These are phyloP conservation scores for Schizosaccharomyces japonicus DNA, from an alignment of 805 yeast genomes.

Conservation along the genomic window DNA sequence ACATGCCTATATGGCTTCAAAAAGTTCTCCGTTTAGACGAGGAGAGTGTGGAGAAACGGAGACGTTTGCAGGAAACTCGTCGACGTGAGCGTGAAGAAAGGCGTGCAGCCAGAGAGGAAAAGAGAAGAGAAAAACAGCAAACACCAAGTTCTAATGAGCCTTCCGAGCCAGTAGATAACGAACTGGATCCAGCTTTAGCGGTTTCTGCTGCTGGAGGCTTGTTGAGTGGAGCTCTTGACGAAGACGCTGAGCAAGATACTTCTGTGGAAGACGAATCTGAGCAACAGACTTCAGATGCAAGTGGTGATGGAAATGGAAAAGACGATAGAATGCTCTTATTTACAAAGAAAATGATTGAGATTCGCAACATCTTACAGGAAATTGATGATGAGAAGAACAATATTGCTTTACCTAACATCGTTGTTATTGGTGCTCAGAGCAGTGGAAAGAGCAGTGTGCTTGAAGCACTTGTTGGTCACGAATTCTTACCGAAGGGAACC, in stretches of 20 bases:
- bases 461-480: conserved; percentile 80
- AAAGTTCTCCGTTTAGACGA: not conserved
- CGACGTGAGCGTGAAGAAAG: too few relatives aligned
- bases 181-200: not conserved
- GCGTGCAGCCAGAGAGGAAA: not conserved
- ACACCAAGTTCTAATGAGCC: not conserved
- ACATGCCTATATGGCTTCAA: not conserved
- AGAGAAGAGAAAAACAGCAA: not conserved
- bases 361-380: conserved; percentile 50
- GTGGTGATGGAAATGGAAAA: too few relatives aligned
- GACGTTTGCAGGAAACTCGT: not conserved
- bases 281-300: conserved; percentile 14
- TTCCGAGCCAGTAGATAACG: not conserved
- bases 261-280: not conserved
- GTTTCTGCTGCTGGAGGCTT: not conserved
- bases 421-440: conserved; percentile 94
- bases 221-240: not conserved
- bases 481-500: conserved; percentile 85
- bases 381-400: conserved; percentile 57
- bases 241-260: not conserved
- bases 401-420: conserved; percentile 89
- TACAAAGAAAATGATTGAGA: conserved; percentile 93
- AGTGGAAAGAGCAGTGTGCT: conserved; percentile 91
- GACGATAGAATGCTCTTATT: conserved; percentile 57
- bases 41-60: not conserved